These are phyloP conservation scores for Penstemon davidsonii DNA, from an alignment of 257 asterid genomes.

Conservation along the genomic window DNA sequence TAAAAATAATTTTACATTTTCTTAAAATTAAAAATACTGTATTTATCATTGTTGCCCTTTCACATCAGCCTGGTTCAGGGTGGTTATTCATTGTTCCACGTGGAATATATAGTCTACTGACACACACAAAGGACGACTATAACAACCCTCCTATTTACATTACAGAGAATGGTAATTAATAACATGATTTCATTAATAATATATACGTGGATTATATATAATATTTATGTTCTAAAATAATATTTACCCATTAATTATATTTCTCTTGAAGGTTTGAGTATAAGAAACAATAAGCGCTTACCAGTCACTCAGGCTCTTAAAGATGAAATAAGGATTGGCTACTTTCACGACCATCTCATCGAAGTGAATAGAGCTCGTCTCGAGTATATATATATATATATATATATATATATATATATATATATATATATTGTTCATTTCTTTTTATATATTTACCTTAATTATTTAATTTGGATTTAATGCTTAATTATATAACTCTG, in stretches of 20 bases:
- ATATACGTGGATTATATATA: too few relatives aligned
- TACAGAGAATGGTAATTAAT: conserved; percentile 39
- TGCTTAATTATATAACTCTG: too few relatives aligned
- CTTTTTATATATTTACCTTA: too few relatives aligned
- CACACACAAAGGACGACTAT: conserved; percentile 30
- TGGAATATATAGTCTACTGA: conserved; percentile 32
- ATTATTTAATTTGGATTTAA: too few relatives aligned
- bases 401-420: too few relatives aligned
- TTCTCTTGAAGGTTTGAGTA: not conserved
- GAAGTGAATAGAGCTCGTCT: conserved; percentile 13
- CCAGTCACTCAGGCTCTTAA: not conserved
- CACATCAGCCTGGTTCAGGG: conserved; percentile 13
- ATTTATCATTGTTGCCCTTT: too few relatives aligned
- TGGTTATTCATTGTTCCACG: conserved; percentile 33
- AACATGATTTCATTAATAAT: too few relatives aligned
- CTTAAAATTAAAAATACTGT: too few relatives aligned
- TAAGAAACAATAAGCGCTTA: not conserved
- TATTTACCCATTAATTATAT: too few relatives aligned
- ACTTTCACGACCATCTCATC: conserved; percentile 15
- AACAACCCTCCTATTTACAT: conserved; percentile 34
- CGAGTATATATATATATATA: not conserved
- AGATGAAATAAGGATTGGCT: conserved; percentile 9
- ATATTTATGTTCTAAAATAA: too few relatives aligned
- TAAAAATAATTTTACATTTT: too few relatives aligned
- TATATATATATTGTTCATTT: too few relatives aligned